Conservation (phyloP, 2,329 filamentous ascomycete genomes). For the Stemphylium lycopersici region DNA sequence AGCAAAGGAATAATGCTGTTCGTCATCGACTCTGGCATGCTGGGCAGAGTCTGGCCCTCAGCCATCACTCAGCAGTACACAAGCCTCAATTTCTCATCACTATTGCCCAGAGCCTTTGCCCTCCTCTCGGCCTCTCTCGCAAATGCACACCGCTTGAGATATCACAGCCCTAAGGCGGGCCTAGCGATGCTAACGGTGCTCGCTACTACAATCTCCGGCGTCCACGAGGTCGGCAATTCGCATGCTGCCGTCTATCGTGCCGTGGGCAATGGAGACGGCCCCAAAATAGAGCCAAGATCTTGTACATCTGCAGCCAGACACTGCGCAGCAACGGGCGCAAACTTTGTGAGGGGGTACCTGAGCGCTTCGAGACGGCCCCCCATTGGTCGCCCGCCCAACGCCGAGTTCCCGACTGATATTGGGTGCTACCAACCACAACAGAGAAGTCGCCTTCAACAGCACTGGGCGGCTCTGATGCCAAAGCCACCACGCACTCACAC, state of each 20-base stretch:
- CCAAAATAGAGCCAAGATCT: slow-evolving; percentile 37
- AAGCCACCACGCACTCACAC: slow-evolving; percentile 20
- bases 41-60: slow-evolving; percentile 1
- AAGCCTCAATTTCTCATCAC: slow-evolving; percentile 13
- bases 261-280: slow-evolving; percentile 12
- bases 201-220: slow-evolving; percentile 10
- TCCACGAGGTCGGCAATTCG: slow-evolving; percentile 21
- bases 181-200: slow-evolving; percentile 18
- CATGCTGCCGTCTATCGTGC: slow-evolving; percentile 7
- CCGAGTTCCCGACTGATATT: slow-evolving; percentile 15
- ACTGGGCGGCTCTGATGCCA: slow-evolving; percentile 38
- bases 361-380: slow-evolving; percentile 35
- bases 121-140: not conserved
- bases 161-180: slow-evolving; percentile 38
- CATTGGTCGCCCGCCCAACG: slow-evolving; percentile 37
- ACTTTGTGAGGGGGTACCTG: slow-evolving; percentile 26
- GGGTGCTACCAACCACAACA: slow-evolving; percentile 44
- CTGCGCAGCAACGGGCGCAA: slow-evolving; percentile 26
- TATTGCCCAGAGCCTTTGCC: slow-evolving; percentile 4
- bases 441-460: slow-evolving; percentile 29
- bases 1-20: not conserved
- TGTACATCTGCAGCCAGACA: slow-evolving; percentile 27
- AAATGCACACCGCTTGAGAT: slow-evolving; percentile 28
- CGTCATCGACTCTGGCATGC: no score
- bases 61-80: slow-evolving; percentile 20